Conservation (phyloP, 2,329 filamentous ascomycete species). For the Fusarium circinatum region DNA sequence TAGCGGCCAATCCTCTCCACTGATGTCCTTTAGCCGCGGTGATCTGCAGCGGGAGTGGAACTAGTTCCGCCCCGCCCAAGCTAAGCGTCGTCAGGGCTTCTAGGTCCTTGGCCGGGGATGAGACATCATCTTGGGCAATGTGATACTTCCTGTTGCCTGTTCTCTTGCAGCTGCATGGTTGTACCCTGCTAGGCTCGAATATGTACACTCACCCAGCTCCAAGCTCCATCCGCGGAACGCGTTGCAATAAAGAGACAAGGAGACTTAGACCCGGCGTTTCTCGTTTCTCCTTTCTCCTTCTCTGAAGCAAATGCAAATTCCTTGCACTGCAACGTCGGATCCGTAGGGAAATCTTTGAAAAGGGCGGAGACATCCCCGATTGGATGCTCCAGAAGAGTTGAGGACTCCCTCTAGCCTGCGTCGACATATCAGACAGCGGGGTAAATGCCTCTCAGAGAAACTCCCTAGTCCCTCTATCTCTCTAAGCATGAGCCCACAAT, state of each 20-base stretch:
- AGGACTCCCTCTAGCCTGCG: constrained; percentile 6
- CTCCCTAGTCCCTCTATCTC: neutral
- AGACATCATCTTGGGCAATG: neutral
- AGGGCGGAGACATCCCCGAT: constrained; percentile 3
- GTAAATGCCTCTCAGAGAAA: neutral
- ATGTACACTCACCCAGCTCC: neutral
- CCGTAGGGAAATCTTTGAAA: neutral
- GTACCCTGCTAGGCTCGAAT: neutral
- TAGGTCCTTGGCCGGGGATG: neutral
- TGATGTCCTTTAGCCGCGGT: neutral
- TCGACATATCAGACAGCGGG: neutral
- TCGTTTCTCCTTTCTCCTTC: neutral
- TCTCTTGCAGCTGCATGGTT: neutral
- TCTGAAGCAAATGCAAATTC: neutral
- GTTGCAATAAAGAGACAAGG: neutral
- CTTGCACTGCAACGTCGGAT: constrained; percentile 3
- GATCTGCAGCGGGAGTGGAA: constrained; percentile 5
- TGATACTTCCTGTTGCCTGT: neutral
- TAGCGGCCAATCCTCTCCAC: neutral
- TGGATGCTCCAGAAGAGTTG: neutral
- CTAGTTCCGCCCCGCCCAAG: neutral
- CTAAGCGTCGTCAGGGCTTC: neutral
- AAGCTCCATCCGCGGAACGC: neutral
- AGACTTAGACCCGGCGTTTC: neutral
- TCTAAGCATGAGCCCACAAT: neutral